Percentiles rank a stretch among this genome's conserved stretches.
Conservation (phyloP, 2,329 filamentous ascomycete genomes). For the Dothideomycetes sp. region DNA sequence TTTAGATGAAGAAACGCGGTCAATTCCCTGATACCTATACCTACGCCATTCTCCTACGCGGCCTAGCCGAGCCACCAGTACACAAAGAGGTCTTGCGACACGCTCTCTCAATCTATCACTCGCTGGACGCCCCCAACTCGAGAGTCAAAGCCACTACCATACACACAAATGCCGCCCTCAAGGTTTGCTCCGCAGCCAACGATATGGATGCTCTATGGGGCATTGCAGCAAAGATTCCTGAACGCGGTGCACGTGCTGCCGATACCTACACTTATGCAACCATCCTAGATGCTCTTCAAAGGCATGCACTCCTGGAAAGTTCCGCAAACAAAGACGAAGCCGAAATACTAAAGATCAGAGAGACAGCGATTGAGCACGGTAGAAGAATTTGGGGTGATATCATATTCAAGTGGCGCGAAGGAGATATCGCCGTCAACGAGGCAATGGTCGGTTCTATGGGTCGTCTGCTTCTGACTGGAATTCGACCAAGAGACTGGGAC, state of each 20-base stretch:
- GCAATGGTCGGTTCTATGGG: constrained; percentile 74
- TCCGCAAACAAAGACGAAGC: constrained; percentile 18
- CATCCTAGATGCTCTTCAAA: constrained; percentile 67
- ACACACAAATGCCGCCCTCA: constrained; percentile 82
- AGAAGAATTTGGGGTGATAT: constrained; percentile 75
- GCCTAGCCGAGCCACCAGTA: constrained; percentile 55
- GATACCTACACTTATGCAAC: constrained; percentile 70
- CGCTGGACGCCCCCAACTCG: constrained; percentile 56
- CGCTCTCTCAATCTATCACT: constrained; percentile 67
- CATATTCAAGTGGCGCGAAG: constrained; percentile 63
- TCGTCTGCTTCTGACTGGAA: constrained; percentile 59
- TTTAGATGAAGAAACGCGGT: constrained; percentile 95
- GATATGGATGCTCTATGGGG: constrained; percentile 76
- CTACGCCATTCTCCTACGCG: constrained; percentile 73
- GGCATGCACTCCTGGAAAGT: constrained; percentile 25
- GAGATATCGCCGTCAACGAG: constrained; percentile 65
- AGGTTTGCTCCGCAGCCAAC: constrained; percentile 63
- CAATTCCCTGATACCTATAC: constrained; percentile 74
- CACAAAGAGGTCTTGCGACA: constrained; percentile 50
- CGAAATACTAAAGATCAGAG: constrained; percentile 25
- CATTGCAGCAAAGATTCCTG: constrained; percentile 63
- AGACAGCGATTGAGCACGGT: constrained; percentile 53
- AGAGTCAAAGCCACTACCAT: constrained; percentile 63
- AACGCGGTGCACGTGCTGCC: constrained; percentile 52
- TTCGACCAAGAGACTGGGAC: constrained; percentile 52